Evolutionary conservation across 257 asterid species (phyloP).

Genomic region (Fraxinus anomala): DNA sequence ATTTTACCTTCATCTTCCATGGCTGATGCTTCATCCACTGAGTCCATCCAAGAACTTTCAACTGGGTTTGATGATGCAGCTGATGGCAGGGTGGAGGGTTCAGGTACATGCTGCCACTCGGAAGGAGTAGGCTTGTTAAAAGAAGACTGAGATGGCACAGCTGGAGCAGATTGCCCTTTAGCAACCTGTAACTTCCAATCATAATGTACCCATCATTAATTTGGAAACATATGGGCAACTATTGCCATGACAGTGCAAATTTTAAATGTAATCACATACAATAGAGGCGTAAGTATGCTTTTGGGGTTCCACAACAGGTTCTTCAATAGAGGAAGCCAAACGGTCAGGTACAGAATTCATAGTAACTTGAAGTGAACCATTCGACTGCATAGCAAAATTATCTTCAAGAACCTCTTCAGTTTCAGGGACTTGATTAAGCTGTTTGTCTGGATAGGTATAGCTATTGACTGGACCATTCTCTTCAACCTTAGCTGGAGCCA

Average conservation of each 20-base stretch:
- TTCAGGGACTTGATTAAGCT: conserved; percentile 57
- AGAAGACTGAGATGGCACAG: conserved; percentile 40
- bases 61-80: conserved; percentile 43
- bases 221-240: conserved; percentile 10
- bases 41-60: conserved; percentile 63
- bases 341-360: conserved; percentile 58
- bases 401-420: conserved; percentile 62
- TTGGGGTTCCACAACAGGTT: conserved; percentile 70
- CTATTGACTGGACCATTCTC: conserved; percentile 50
- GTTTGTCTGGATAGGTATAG: conserved; percentile 64
- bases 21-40: conserved; percentile 60
- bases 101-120: conserved; percentile 72
- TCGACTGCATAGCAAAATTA: conserved; percentile 59
- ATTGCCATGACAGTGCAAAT: conserved; percentile 18
- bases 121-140: conserved; percentile 47
- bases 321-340: conserved; percentile 63
- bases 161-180: conserved; percentile 62
- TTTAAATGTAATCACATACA: conserved; percentile 52
- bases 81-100: conserved; percentile 51
- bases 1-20: conserved; percentile 76
- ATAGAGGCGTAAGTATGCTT: conserved; percentile 98
- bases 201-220: conserved; percentile 23
- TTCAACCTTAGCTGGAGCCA: conserved; percentile 51
- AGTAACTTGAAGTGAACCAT: conserved; percentile 70
- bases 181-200: conserved; percentile 62